Evolutionary conservation across 2,329 filamentous ascomycete species (phyloP).

Genomic region (Diaporthe destruens): DNA sequence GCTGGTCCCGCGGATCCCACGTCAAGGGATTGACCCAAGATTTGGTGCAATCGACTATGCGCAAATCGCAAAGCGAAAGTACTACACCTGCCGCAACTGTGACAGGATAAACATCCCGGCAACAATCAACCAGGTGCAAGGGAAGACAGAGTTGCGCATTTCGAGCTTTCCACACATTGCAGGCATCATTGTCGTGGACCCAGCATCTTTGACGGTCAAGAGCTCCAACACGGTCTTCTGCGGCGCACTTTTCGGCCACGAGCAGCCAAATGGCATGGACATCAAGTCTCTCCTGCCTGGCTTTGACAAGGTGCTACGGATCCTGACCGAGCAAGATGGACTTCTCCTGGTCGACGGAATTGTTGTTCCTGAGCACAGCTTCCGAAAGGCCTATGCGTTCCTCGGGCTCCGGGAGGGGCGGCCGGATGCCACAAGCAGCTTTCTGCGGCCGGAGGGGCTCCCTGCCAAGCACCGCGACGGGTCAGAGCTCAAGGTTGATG

Average conservation of each 20-base stretch:
- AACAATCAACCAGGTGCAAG: conserved; percentile 79
- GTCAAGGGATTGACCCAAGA: conserved; percentile 77
- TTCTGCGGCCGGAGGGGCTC: conserved; percentile 86
- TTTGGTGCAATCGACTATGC: conserved; percentile 83
- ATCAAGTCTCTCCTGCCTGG: conserved; percentile 86
- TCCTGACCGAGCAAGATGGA: conserved; percentile 88
- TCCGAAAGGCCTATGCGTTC: conserved; percentile 87
- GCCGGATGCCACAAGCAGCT: conserved; percentile 81
- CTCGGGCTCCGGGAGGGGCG: conserved; percentile 86
- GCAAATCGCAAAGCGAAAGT: conserved; percentile 77
- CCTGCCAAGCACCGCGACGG: conserved; percentile 91
- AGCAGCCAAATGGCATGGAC: conserved; percentile 82
- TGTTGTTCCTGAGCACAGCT: conserved; percentile 95
- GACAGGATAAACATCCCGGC: conserved; percentile 86
- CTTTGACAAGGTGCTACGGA: conserved; percentile 85
- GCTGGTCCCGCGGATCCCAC: conserved; percentile 85
- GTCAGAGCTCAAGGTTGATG: conserved; percentile 90
- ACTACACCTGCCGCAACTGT: conserved; percentile 87
- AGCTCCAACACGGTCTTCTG: conserved; percentile 97
- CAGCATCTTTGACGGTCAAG: conserved; percentile 81
- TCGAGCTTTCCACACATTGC: conserved; percentile 98
- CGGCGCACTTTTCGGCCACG: conserved; percentile 89
- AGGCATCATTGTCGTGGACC: conserved; percentile 93
- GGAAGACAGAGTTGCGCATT: conserved; percentile 79
- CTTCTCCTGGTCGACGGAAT: conserved; percentile 90